phyloP scores from a whole-genome alignment of 2,329 filamentous ascomycete species.

The Arthroderma uncinatum region DNA sequence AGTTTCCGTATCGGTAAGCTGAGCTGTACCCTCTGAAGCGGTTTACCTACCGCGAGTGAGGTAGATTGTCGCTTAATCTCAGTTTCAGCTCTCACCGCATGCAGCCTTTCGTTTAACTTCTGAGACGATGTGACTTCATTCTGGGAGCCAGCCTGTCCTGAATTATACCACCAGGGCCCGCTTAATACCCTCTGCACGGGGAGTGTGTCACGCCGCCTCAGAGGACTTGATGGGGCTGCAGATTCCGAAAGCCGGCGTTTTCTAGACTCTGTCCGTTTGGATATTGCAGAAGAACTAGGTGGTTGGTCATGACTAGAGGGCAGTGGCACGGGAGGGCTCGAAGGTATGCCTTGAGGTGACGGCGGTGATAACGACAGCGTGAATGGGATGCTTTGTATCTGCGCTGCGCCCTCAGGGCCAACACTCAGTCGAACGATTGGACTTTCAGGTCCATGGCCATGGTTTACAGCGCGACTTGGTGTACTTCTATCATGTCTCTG shows the following conservation, averaged over 20 bases:
- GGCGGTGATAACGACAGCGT: not conserved
- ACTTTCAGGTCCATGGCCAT: constrained; percentile 6
- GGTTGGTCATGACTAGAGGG: not conserved
- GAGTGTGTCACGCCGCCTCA: not conserved
- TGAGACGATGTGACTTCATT: constrained; percentile 10
- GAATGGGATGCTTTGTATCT: constrained; percentile 11
- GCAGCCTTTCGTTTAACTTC: constrained; percentile 12
- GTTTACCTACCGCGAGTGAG: not conserved
- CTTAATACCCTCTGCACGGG: constrained; percentile 14
- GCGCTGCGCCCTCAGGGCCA: constrained; percentile 18
- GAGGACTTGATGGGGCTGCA: not conserved
- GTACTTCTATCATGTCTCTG: not conserved
- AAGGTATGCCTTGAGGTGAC: not conserved
- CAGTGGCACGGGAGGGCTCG: not conserved
- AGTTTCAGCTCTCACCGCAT: constrained; percentile 13
- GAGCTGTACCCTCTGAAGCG: not conserved
- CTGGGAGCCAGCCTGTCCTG: not conserved
- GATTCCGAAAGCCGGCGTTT: not conserved
- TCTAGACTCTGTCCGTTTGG: not conserved
- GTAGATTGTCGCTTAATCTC: constrained; percentile 1
- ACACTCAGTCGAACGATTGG: constrained; percentile 17
- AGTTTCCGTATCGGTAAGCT: not conserved
- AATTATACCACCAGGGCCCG: constrained; percentile 14
- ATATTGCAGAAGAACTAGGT: not conserved
- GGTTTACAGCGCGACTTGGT: not conserved